Conservation (phyloP, 2,329 filamentous ascomycete genomes). For the Fusarium avenaceum region DNA sequence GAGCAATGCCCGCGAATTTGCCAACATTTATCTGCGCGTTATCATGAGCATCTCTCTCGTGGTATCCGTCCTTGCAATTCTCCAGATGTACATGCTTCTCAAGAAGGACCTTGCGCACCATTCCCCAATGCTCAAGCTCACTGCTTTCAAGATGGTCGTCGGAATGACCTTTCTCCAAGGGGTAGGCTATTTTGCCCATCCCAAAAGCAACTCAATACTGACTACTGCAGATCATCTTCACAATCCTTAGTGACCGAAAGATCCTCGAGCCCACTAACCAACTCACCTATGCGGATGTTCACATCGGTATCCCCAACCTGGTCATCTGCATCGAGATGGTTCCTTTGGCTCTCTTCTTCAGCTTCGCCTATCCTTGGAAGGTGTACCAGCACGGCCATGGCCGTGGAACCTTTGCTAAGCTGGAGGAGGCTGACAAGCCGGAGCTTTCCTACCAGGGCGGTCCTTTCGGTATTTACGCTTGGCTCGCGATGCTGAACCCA, state of each 20-base stretch:
- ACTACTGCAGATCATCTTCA: conserved; percentile 31
- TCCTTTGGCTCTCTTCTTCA: conserved; percentile 39
- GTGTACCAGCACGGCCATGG: conserved; percentile 28
- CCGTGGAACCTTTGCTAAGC: conserved; percentile 12
- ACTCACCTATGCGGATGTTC: conserved; percentile 42
- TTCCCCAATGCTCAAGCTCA: conserved; percentile 38
- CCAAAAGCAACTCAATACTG: neutral
- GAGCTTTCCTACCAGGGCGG: conserved; percentile 33
- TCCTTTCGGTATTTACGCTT: conserved; percentile 30
- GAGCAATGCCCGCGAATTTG: conserved; percentile 28
- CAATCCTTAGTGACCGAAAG: conserved; percentile 27
- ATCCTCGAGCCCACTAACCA: conserved; percentile 29
- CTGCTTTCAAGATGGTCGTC: conserved; percentile 41
- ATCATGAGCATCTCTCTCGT: conserved; percentile 28
- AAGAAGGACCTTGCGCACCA: conserved; percentile 38
- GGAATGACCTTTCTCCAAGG: conserved; percentile 36
- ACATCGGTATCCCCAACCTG: conserved; percentile 42
- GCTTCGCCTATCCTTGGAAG: conserved; percentile 40
- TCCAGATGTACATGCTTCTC: conserved; percentile 37
- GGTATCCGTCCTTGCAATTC: conserved; percentile 30
- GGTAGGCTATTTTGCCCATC: neutral
- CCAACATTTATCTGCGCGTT: conserved; percentile 27
- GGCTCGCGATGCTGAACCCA: conserved; percentile 39
- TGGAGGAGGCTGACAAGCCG: conserved; percentile 10
- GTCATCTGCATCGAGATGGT: conserved; percentile 42